Evolutionary conservation across 2,329 filamentous ascomycete species (phyloP).

Genomic region (Venturia nashicola): DNA sequence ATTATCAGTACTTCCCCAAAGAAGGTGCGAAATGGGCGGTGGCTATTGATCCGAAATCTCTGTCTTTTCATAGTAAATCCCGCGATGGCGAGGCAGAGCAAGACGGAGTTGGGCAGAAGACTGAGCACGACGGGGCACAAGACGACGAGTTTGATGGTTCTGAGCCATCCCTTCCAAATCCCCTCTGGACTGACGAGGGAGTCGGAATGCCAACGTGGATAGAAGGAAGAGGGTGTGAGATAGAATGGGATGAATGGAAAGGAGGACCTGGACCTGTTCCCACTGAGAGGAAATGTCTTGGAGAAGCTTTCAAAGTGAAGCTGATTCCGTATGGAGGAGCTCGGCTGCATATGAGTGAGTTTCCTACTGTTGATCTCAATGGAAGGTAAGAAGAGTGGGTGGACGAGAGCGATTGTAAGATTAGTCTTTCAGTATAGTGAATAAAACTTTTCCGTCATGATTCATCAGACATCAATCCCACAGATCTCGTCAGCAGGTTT

Average conservation of each 20-base stretch:
- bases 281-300: conserved; percentile 17
- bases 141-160: too few species aligned
- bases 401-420: too few species aligned
- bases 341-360: conserved; percentile 25
- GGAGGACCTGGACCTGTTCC: conserved; percentile 21
- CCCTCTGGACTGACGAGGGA: conserved; percentile 20
- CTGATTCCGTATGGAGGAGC: conserved; percentile 25
- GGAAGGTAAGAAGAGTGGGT: neutral
- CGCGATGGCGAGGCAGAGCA: too few species aligned
- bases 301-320: conserved; percentile 15
- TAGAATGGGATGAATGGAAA: conserved; percentile 23
- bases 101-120: too few species aligned
- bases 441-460: neutral
- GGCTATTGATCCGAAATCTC: conserved; percentile 23
- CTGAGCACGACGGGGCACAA: too few species aligned
- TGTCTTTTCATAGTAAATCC: conserved; percentile 12
- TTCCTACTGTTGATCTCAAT: conserved; percentile 16
- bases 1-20: conserved; percentile 19
- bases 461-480: neutral
- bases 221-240: conserved; percentile 20
- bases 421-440: too few species aligned
- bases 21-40: conserved; percentile 20
- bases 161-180: conserved; percentile 15
- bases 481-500: neutral
- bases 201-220: conserved; percentile 21